These are phyloP conservation scores for Suhomyces choctaworum DNA, from an alignment of 1,139 yeast genomes.

Conservation along the genomic window DNA sequence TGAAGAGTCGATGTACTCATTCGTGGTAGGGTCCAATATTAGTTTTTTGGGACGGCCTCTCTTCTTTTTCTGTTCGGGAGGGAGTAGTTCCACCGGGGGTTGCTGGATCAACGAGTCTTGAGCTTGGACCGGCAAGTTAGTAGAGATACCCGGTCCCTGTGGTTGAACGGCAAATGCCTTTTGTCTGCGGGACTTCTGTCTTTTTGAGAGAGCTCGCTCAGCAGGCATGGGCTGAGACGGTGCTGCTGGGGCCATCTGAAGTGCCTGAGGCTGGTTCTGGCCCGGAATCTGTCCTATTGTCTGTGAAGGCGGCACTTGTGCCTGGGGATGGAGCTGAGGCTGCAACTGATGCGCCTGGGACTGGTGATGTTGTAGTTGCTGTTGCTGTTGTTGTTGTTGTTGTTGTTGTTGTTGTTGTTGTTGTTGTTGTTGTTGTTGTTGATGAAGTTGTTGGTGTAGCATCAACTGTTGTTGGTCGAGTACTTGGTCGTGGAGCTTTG, in stretches of 20 bases:
- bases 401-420: slow-evolving; percentile 11
- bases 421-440: slow-evolving; percentile 17
- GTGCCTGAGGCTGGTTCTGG: neutral
- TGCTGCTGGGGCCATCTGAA: too few relatives aligned
- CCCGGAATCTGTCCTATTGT: neutral
- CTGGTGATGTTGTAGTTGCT: slow-evolving; percentile 11
- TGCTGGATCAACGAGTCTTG: neutral
- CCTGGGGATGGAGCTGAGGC: neutral
- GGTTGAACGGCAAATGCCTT: neutral
- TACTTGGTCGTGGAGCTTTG: slow-evolving; percentile 11
- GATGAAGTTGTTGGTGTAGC: slow-evolving; percentile 12
- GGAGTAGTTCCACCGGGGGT: neutral
- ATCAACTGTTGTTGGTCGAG: slow-evolving; percentile 18
- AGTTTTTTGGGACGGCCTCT: slow-evolving; percentile 50
- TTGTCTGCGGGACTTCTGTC: neutral
- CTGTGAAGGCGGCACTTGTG: neutral
- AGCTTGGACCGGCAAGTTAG: neutral
- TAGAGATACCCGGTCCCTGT: neutral
- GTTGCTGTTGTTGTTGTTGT: neutral
- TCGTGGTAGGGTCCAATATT: slow-evolving; percentile 43
- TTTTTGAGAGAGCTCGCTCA: neutral
- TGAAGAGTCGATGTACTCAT: slow-evolving; percentile 44
- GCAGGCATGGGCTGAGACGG: too few relatives aligned
- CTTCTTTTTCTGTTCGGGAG: slow-evolving; percentile 30
- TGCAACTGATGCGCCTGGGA: slow-evolving; percentile 2